phyloP scores from a whole-genome alignment of 208 protist genomes.

The Trichomonas vaginalis region DNA sequence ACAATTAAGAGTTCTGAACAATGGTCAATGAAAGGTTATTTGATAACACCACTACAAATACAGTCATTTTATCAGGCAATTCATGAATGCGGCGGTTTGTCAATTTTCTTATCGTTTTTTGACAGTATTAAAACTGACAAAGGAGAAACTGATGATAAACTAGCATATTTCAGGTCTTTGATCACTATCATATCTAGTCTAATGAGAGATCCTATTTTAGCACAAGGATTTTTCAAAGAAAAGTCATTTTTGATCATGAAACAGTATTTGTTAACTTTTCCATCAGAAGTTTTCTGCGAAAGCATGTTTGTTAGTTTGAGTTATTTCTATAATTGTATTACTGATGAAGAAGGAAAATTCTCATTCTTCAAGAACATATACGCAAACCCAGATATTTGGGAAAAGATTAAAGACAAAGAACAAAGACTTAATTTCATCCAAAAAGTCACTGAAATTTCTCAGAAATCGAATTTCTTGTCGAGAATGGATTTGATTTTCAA shows the following conservation, averaged over 20 bases:
- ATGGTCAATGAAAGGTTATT: too few relatives aligned
- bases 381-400: background rate
- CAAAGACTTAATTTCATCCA: background rate
- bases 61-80: background rate
- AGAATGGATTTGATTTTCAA: background rate
- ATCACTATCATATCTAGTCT: background rate
- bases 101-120: background rate
- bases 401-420: background rate
- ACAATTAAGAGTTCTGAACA: too few relatives aligned
- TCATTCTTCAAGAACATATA: background rate
- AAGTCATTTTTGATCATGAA: background rate
- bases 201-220: background rate
- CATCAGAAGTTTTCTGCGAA: background rate
- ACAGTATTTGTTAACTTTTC: background rate
- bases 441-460: background rate
- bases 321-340: background rate
- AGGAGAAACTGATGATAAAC: background rate
- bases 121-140: background rate
- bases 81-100: background rate
- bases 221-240: background rate
- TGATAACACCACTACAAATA: too few relatives aligned
- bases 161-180: background rate
- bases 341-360: background rate
- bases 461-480: too few relatives aligned
- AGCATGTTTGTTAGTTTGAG: background rate